phyloP scores from a whole-genome alignment of 2,329 filamentous ascomycete species.

The Fusarium sublunatum region DNA sequence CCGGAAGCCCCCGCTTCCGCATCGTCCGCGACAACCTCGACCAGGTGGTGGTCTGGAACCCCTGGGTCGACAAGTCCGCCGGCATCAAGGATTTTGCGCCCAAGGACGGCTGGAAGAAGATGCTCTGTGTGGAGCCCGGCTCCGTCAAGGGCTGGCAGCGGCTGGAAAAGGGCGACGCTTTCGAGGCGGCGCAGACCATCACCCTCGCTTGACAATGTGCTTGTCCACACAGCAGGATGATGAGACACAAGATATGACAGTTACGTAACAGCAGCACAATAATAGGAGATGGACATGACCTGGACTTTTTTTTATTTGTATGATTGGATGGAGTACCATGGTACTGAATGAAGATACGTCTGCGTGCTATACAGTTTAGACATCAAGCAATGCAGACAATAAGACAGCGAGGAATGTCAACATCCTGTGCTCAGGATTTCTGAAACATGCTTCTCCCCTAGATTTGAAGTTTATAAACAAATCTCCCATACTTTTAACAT shows the following conservation, averaged over 20 bases:
- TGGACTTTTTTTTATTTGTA: conserved; percentile 26
- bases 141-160: conserved; percentile 84
- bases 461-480: neutral
- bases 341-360: conserved; percentile 9
- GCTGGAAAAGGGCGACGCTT: conserved; percentile 80
- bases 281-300: conserved; percentile 34
- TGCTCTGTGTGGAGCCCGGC: conserved; percentile 95
- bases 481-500: neutral
- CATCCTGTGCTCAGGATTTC: conserved; percentile 7
- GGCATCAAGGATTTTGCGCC: conserved; percentile 88
- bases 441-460: conserved; percentile 5
- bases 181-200: conserved; percentile 71
- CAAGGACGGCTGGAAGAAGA: conserved; percentile 89
- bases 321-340: conserved; percentile 2
- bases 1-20: conserved; percentile 73
- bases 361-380: conserved; percentile 25
- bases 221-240: neutral
- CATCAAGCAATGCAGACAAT: conserved; percentile 22
- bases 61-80: conserved; percentile 87
- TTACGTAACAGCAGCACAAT: conserved; percentile 27
- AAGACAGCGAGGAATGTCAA: conserved; percentile 5
- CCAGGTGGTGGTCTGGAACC: conserved; percentile 97
- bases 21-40: conserved; percentile 85
- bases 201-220: conserved; percentile 48
- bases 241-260: conserved; percentile 34